phyloP scores from a whole-genome alignment of 805 yeast genomes.

The Jamesozyma gamospora region DNA sequence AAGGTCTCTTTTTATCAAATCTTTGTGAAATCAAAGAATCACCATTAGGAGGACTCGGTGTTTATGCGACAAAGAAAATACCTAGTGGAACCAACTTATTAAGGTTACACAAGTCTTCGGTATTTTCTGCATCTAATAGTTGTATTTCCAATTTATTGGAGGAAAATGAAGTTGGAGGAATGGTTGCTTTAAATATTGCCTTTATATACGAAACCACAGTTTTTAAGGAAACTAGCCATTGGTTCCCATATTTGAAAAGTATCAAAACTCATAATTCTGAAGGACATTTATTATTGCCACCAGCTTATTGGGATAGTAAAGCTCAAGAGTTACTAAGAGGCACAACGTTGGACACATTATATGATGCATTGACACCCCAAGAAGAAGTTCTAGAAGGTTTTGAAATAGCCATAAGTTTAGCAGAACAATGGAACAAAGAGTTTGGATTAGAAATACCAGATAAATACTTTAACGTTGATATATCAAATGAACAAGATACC shows the following conservation, averaged over 20 bases:
- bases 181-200: slow-evolving; percentile 55
- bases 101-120: slow-evolving; percentile 50
- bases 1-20: slow-evolving; percentile 45
- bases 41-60: slow-evolving; percentile 5
- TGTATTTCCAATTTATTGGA: slow-evolving; percentile 54
- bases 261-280: slow-evolving; percentile 32
- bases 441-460: slow-evolving; percentile 24
- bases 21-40: slow-evolving; percentile 39
- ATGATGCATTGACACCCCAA: slow-evolving; percentile 27
- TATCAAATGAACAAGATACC: slow-evolving; percentile 14
- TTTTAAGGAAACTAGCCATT: slow-evolving; percentile 59
- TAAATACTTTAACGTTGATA: slow-evolving; percentile 20
- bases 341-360: slow-evolving; percentile 53
- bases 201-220: slow-evolving; percentile 58
- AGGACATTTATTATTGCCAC: slow-evolving; percentile 38
- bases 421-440: slow-evolving; percentile 26
- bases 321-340: slow-evolving; percentile 43
- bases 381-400: slow-evolving; percentile 34
- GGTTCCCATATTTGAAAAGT: slow-evolving; percentile 57
- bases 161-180: slow-evolving; percentile 53
- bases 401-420: slow-evolving; percentile 30
- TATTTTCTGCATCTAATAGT: slow-evolving; percentile 51
- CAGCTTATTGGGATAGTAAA: slow-evolving; percentile 52
- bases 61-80: slow-evolving; percentile 22
- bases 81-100: slow-evolving; percentile 35